These are phyloP conservation scores for Malassezia cuniculi DNA, from an alignment of 1,284 basidiomycete genomes.

Conservation along the genomic window DNA sequence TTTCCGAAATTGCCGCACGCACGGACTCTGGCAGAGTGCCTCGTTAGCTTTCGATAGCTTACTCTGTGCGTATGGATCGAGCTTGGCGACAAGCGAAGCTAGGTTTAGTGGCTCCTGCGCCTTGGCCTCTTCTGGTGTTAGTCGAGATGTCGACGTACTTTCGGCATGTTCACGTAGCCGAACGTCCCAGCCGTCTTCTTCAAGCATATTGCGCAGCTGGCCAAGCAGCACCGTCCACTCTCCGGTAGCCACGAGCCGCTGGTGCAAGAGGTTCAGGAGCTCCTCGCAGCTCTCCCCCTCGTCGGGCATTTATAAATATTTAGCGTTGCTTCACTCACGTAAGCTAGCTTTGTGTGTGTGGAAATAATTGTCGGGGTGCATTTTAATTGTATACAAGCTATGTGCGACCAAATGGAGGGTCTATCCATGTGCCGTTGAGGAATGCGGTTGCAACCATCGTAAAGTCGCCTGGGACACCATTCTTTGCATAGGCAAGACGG, in stretches of 20 bases:
- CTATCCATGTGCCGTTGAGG: slow-evolving; percentile 65
- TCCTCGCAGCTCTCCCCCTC: slow-evolving; percentile 12
- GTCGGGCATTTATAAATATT: no score
- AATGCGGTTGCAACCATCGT: slow-evolving; percentile 64
- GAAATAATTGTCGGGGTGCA: no score
- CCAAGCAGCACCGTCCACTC: slow-evolving; percentile 8
- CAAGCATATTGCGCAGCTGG: slow-evolving; percentile 7
- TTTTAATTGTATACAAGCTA: slow-evolving; percentile 3
- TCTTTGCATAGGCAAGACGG: slow-evolving; percentile 55
- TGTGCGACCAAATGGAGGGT: slow-evolving; percentile 16
- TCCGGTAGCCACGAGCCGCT: slow-evolving; percentile 11
- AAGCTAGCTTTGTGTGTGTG: no score
- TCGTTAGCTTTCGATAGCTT: background rate
- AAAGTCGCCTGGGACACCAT: slow-evolving; percentile 64
- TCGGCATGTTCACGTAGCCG: slow-evolving; percentile 12
- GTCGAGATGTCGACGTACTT: slow-evolving; percentile 1
- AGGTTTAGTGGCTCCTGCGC: slow-evolving; percentile 7
- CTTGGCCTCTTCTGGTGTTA: slow-evolving; percentile 7
- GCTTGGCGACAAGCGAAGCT: slow-evolving; percentile 8
- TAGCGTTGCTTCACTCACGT: no score
- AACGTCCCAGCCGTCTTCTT: slow-evolving; percentile 11
- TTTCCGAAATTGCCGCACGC: slow-evolving; percentile 3
- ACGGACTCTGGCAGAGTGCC: slow-evolving; percentile 13
- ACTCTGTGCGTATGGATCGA: slow-evolving; percentile 11
- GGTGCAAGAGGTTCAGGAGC: slow-evolving; percentile 13